These are phyloP conservation scores for Dactylis glomerata DNA, from an alignment of 176 grass and related monocot species.

Conservation along the genomic window DNA sequence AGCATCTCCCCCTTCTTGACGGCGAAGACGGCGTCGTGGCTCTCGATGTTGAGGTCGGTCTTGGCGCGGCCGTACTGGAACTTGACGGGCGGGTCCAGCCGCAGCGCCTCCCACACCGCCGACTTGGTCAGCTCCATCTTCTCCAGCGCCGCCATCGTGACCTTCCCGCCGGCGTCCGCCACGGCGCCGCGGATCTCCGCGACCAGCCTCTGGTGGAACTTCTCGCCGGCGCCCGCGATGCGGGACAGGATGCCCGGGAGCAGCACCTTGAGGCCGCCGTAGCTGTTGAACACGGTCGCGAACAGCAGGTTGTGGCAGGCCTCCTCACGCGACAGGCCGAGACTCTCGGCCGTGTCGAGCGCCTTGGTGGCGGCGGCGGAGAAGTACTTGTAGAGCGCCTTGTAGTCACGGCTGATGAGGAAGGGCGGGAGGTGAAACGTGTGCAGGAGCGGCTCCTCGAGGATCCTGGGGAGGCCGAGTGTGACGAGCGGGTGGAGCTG, in stretches of 20 bases:
- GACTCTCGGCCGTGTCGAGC: constrained; percentile 43
- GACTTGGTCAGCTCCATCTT: constrained; percentile 71
- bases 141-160: constrained; percentile 45
- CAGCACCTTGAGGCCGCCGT: constrained; percentile 61
- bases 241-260: constrained; percentile 39
- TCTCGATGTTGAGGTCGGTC: constrained; percentile 51
- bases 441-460: constrained; percentile 75
- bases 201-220: constrained; percentile 43
- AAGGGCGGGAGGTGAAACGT: constrained; percentile 45
- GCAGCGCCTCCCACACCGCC: constrained; percentile 70
- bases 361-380: background rate
- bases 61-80: constrained; percentile 70
- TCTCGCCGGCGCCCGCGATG: constrained; percentile 18
- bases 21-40: constrained; percentile 49
- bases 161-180: constrained; percentile 36
- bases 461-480: constrained; percentile 43
- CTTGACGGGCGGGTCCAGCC: constrained; percentile 73
- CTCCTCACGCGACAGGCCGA: constrained; percentile 55
- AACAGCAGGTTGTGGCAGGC: constrained; percentile 77
- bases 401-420: constrained; percentile 48
- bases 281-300: constrained; percentile 65
- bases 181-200: constrained; percentile 46
- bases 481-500: constrained; percentile 53
- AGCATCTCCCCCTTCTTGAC: constrained; percentile 72
- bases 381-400: constrained; percentile 57